These are phyloP conservation scores for Phaffia rhodozyma DNA, from an alignment of 1,284 basidiomycete species.

Conservation along the genomic window DNA sequence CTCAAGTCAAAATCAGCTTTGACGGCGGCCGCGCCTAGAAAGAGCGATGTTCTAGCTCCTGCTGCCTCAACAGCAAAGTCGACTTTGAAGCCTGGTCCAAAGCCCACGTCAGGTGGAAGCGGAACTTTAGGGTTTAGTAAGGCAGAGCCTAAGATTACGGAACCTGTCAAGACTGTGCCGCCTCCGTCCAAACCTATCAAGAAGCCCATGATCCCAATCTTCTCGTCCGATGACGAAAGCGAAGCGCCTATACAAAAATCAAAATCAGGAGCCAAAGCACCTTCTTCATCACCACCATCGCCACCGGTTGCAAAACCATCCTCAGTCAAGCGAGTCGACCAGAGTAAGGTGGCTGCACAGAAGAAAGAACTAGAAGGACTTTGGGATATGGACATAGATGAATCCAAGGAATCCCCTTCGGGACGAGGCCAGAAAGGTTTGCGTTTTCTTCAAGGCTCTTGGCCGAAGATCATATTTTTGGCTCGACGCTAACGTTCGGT, in stretches of 20 bases:
- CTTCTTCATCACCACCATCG: too few species aligned
- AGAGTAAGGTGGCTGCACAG: not conserved
- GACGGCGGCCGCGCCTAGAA: not conserved
- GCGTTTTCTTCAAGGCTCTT: too few species aligned
- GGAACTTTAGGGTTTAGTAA: too few species aligned
- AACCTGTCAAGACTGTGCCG: not conserved
- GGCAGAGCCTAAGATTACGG: too few species aligned
- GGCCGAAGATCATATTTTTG: not conserved
- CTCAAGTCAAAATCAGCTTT: not conserved
- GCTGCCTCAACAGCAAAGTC: not conserved
- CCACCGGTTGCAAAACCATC: not conserved
- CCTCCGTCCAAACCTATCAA: not conserved
- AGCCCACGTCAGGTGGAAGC: not conserved
- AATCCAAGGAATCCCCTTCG: not conserved
- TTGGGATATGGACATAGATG: constrained; percentile 6
- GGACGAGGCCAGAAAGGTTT: not conserved
- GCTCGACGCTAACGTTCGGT: not conserved
- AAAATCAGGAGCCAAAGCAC: not conserved
- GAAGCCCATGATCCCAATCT: not conserved
- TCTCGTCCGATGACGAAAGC: constrained; percentile 3
- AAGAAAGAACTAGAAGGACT: not conserved
- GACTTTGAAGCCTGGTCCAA: not conserved
- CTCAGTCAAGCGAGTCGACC: not conserved
- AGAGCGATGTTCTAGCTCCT: not conserved
- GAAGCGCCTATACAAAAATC: not conserved